Evolutionary conservation across 2,329 filamentous ascomycete species (phyloP).

Genomic region (Colletotrichum gigasporum): DNA sequence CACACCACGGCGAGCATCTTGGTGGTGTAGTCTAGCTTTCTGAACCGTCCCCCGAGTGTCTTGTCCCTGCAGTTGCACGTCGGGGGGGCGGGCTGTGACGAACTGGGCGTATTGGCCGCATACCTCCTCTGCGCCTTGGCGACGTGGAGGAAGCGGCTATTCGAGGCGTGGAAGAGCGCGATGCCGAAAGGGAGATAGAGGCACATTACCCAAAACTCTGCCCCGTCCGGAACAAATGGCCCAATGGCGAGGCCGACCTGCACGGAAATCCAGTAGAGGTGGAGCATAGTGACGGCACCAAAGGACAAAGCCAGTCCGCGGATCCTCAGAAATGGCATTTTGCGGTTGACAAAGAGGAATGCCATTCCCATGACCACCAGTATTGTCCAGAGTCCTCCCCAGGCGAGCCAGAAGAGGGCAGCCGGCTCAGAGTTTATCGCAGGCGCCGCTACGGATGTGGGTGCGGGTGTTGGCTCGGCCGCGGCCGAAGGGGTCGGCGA

Average conservation of each 20-base stretch:
- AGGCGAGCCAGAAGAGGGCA: constrained; percentile 52
- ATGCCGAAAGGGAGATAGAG: constrained; percentile 72
- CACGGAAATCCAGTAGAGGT: constrained; percentile 53
- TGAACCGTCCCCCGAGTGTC: constrained; percentile 47
- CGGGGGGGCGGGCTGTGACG: constrained; percentile 29
- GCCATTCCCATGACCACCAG: constrained; percentile 49
- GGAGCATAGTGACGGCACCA: constrained; percentile 47
- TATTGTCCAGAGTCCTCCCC: constrained; percentile 48
- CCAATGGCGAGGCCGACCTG: constrained; percentile 50
- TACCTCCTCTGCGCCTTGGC: constrained; percentile 59
- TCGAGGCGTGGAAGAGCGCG: constrained; percentile 72
- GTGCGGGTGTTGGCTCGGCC: no score
- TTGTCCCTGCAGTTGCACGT: constrained; percentile 27
- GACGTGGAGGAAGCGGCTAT: constrained; percentile 68
- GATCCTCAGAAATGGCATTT: constrained; percentile 51
- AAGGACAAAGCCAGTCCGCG: constrained; percentile 39
- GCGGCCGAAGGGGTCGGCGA: not conserved
- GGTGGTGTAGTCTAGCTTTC: constrained; percentile 54
- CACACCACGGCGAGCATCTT: constrained; percentile 61
- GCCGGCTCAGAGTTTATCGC: constrained; percentile 42
- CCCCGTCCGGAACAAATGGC: constrained; percentile 56
- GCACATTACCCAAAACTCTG: constrained; percentile 75
- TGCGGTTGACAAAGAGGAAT: constrained; percentile 50
- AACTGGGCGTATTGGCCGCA: constrained; percentile 28
- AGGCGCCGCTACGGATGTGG: constrained; percentile 3